phyloP scores from a whole-genome alignment of 2,329 filamentous ascomycete genomes.

The Penicillium olsonii region DNA sequence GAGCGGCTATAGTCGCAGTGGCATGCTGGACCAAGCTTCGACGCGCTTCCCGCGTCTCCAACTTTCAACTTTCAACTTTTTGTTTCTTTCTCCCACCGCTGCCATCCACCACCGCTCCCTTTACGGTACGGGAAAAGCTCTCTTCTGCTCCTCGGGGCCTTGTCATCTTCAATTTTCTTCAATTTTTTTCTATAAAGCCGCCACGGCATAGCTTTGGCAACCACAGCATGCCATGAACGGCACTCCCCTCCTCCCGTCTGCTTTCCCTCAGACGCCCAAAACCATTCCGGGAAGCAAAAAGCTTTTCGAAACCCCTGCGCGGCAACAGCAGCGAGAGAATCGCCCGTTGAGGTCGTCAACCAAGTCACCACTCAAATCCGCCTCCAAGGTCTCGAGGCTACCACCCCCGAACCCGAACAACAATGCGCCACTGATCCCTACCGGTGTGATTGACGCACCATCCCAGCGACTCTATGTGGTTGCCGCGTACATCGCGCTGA shows the following conservation, averaged over 20 bases:
- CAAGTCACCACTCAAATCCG: constrained; percentile 27
- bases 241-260: constrained; percentile 80
- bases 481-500: constrained; percentile 73
- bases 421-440: constrained; percentile 70
- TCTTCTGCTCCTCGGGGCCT: neutral
- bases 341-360: constrained; percentile 16
- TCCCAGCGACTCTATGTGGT: constrained; percentile 86
- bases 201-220: constrained; percentile 18
- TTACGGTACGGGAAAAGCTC: neutral
- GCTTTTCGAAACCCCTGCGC: constrained; percentile 31
- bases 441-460: constrained; percentile 81
- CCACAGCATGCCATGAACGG: constrained; percentile 72
- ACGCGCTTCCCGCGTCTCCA: constrained; percentile 30
- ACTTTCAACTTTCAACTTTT: constrained; percentile 21
- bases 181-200: neutral
- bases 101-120: neutral
- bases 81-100: constrained; percentile 12
- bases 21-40: constrained; percentile 26
- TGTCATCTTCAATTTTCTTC: neutral
- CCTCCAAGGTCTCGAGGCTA: constrained; percentile 19
- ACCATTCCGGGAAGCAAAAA: constrained; percentile 42
- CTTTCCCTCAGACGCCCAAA: constrained; percentile 74
- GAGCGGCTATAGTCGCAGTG: constrained; percentile 11
- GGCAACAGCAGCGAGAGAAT: constrained; percentile 25
- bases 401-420: constrained; percentile 22